phyloP scores from a whole-genome alignment of 768 basidiomycete species.

The Leccinum subgranulosum region DNA sequence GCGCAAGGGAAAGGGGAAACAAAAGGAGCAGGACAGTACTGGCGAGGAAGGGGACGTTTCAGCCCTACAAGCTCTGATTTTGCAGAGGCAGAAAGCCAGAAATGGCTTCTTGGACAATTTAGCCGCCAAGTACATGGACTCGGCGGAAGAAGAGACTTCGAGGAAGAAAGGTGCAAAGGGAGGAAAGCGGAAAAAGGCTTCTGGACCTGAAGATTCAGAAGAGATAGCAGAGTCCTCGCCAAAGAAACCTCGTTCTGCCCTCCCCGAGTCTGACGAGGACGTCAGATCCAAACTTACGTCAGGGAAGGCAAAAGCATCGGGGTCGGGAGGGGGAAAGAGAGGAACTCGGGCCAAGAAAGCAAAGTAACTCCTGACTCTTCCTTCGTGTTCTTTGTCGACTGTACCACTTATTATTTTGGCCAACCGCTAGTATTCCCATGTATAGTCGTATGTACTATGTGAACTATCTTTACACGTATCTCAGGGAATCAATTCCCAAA shows the following conservation, averaged over 20 bases:
- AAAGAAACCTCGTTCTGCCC: conserved; percentile 46
- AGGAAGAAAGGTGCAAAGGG: conserved; percentile 43
- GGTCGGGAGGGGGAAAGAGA: conserved; percentile 26
- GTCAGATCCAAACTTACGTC: conserved; percentile 59
- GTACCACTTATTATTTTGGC: neutral
- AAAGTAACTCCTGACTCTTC: conserved; percentile 21
- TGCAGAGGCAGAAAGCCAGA: conserved; percentile 69
- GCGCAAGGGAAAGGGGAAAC: conserved; percentile 53
- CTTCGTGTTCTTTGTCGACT: neutral
- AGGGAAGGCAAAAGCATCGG: conserved; percentile 37
- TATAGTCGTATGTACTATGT: conserved; percentile 6
- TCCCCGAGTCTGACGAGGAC: conserved; percentile 63
- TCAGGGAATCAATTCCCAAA: conserved; percentile 79
- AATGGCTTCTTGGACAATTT: conserved; percentile 73
- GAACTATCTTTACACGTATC: conserved; percentile 53
- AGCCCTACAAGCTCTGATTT: conserved; percentile 75
- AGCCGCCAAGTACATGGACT: conserved; percentile 68
- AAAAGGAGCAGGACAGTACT: conserved; percentile 36
- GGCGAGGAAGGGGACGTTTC: conserved; percentile 62
- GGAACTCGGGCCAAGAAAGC: conserved; percentile 33
- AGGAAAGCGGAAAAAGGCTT: conserved; percentile 50
- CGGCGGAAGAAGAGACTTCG: conserved; percentile 28
- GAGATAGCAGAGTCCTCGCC: conserved; percentile 39
- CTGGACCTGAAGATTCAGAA: conserved; percentile 33
- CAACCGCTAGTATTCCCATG: neutral